Percentiles rank a stretch among this genome's conserved stretches.
Conservation (phyloP, 1,284 basidiomycete genomes). For the Neolentinus lepideus region DNA sequence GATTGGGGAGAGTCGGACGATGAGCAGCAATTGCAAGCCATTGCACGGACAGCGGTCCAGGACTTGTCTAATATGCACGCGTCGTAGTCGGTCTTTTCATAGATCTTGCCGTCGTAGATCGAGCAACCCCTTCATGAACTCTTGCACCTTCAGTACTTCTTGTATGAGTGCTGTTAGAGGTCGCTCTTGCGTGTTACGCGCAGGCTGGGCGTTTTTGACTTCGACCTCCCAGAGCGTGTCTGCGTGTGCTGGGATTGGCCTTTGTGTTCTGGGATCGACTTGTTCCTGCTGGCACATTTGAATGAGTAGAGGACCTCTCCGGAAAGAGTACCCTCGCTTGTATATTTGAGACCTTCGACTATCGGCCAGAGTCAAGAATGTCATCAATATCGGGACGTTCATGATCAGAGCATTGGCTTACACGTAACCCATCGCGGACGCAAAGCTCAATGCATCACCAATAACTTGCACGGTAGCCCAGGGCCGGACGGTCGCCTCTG, state of each 20-base stretch:
- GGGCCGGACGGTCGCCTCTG: slow-evolving; percentile 75
- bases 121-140: slow-evolving; percentile 71
- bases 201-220: slow-evolving; percentile 71
- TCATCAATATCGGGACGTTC: no score
- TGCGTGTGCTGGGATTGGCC: slow-evolving; percentile 62
- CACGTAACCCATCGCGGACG: slow-evolving; percentile 68
- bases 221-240: slow-evolving; percentile 80
- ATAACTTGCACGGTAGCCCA: slow-evolving; percentile 72
- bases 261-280: slow-evolving; percentile 62
- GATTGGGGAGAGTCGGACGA: slow-evolving; percentile 50
- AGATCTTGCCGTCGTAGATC: slow-evolving; percentile 63
- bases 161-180: slow-evolving; percentile 57
- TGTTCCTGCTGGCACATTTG: slow-evolving; percentile 81
- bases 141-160: slow-evolving; percentile 69
- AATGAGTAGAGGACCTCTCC: slow-evolving; percentile 59
- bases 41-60: background rate
- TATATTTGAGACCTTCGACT: slow-evolving; percentile 70
- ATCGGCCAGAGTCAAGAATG: background rate
- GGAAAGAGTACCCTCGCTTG: slow-evolving; percentile 70
- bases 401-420: slow-evolving; percentile 27
- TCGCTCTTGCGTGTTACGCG: slow-evolving; percentile 64
- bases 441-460: slow-evolving; percentile 71
- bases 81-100: slow-evolving; percentile 16
- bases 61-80: background rate
- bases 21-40: slow-evolving; percentile 18